Base-by-base conservation (phyloP, 352 stramenopile genomes). In the Phytophthora macrochlamydospora region DNA sequence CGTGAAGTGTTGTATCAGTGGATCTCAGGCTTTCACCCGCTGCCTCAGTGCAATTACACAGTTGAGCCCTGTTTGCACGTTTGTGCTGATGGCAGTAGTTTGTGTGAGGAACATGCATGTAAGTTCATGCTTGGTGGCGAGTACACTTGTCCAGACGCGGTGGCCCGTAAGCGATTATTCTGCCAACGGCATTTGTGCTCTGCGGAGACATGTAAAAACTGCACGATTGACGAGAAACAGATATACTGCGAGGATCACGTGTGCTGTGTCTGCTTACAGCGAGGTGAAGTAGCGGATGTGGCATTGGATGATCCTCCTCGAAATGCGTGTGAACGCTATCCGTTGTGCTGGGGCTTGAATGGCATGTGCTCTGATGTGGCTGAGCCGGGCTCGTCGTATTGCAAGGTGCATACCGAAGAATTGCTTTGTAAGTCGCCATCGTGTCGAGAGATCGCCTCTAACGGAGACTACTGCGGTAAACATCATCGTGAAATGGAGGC, bases 1-100 rank as follows among this genome's bases (percentile, higher is more conserved):
- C 69, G 55, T 2, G 81, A 92, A 57, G 85, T 92, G 29, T 24
- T 92, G 18, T 82, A 85, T 30, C 59, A 55, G 51, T 92, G 84
- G 84, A 72, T 92, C 24, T 65, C 59, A 7, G 84, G 81, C 0
- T 87, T 91, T 55, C 51, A 71, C 0, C 84, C 84, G 2, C 52
- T 81, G 2, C 78, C 81, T 13, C 58, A 50, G 1, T 92, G 84
- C n/a, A 33, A 40, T 11, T 73, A 71, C 35, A 3, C 32, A 14
- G 14, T 30, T 2, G 66, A 84, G 45, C 13, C 71, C 1, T 90
- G 84, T 11, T 49, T 51, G 3, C 58, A 67, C 0, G 69, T 91
- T 37, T 76, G 71, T 6, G 44, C 31, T 14, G 50, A 73, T 1
- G 38, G 37, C 2, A 77, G 73, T 38, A 44, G 49, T 0, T 81